These are phyloP conservation scores for Sambucus nigra DNA, from an alignment of 129 eudicot species.

Conservation along the genomic window DNA sequence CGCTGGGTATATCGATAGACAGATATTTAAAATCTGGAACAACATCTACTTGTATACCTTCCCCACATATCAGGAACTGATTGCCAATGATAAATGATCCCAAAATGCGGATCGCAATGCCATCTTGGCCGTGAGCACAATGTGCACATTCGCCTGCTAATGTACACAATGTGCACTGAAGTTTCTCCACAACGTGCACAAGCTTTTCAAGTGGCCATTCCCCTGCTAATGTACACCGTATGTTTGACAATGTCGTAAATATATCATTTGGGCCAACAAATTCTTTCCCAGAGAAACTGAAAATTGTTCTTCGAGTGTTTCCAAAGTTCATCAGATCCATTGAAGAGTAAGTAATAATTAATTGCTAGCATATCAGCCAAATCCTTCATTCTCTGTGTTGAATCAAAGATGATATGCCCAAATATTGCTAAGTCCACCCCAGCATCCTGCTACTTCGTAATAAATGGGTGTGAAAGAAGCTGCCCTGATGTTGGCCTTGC, in stretches of 20 bases:
- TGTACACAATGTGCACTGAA: too few relatives aligned
- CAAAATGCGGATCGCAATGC: constrained; percentile 80
- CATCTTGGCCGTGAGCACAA: constrained; percentile 79
- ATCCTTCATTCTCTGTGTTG: constrained; percentile 88
- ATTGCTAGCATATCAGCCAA: constrained; percentile 92
- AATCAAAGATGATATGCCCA: constrained; percentile 81
- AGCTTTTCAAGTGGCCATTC: constrained; percentile 96
- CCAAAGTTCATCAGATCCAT: constrained; percentile 94
- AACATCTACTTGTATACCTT: constrained; percentile 90
- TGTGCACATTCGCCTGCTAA: too few relatives aligned
- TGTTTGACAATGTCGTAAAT: constrained; percentile 47
- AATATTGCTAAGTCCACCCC: constrained; percentile 60
- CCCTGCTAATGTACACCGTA: constrained; percentile 76
- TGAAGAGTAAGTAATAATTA: constrained; percentile 86
- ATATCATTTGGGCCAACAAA: constrained; percentile 54
- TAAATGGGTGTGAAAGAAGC: constrained; percentile 89
- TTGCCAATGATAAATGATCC: constrained; percentile 88
- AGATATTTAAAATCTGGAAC: constrained; percentile 78
- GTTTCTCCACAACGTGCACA: constrained; percentile 91
- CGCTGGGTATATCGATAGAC: constrained; percentile 63
- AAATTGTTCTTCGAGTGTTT: constrained; percentile 42
- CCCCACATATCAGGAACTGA: constrained; percentile 90
- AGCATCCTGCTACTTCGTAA: constrained; percentile 45
- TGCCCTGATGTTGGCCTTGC: constrained; percentile 97
- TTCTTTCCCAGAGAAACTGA: constrained; percentile 82